Evolutionary conservation across 768 basidiomycete genomes (phyloP).

Genomic region (Agrocybe pediades): DNA sequence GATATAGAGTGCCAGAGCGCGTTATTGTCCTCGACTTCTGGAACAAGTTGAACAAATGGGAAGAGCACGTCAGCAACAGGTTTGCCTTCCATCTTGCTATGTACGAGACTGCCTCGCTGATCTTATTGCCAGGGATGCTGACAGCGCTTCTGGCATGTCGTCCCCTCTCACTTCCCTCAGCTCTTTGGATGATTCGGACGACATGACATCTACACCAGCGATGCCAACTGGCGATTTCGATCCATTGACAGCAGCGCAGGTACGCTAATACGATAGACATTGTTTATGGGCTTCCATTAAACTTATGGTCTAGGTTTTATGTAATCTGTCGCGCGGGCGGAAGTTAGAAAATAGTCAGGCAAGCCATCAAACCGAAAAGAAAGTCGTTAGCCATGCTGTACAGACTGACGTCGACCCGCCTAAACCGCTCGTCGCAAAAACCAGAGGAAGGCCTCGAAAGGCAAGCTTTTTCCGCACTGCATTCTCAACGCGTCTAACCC

Average conservation of each 20-base stretch:
- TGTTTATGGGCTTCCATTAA: not conserved
- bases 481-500: not conserved
- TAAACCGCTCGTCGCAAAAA: constrained; percentile 14
- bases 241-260: constrained; percentile 64
- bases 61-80: constrained; percentile 41
- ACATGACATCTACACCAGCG: constrained; percentile 29
- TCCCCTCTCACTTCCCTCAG: constrained; percentile 77
- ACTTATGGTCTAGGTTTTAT: constrained; percentile 26
- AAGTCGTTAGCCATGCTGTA: constrained; percentile 24
- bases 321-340: constrained; percentile 18
- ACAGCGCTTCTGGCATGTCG: constrained; percentile 53
- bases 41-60: constrained; percentile 68
- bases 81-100: constrained; percentile 28
- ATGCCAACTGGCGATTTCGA: constrained; percentile 38
- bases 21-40: constrained; percentile 95
- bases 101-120: not conserved
- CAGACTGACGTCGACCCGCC: constrained; percentile 31
- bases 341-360: constrained; percentile 13
- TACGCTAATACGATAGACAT: constrained; percentile 19
- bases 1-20: constrained; percentile 91
- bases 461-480: constrained; percentile 8
- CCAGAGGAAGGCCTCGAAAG: constrained; percentile 26
- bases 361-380: constrained; percentile 14
- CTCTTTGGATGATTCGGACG: constrained; percentile 65
- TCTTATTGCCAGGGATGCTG: constrained; percentile 33